Evolutionary conservation across 371 early-diverging fungal genomes (phyloP), one percentile per base, ranked within the genome.

Genomic region (Blyttiomyces sp.): DNA sequence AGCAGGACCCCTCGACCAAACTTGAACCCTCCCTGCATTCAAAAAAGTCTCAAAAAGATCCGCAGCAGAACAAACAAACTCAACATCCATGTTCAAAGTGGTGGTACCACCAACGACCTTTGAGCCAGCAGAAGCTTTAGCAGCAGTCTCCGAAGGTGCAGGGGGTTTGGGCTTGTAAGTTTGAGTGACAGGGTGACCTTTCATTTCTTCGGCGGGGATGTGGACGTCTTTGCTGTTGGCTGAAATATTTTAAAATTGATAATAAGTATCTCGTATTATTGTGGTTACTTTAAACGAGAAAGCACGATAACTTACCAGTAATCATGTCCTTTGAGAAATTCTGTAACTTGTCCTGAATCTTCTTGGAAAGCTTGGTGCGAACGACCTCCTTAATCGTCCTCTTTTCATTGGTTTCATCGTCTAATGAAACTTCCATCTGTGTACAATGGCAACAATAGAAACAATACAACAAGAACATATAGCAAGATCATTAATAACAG

Each of bases 151-250:
- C 30, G 71, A 2, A 27, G 44, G 21, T 64, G 64, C 68, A 0
- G 72, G 66, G 27, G 75, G 71, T 52, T 70, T 73, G 39, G 77
- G 76, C 34, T 66, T 67, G 60, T 77, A 71, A 5, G 53, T 39
- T 27, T 68, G 39, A 21, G 58, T 45, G 5, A 66, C 64, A 17
- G 81, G 81, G 62, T 80, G 81, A 21, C 76, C 77, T 19, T 57
- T 73, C 81, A 80, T 78, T 26, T 76, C 66, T n/a, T 74, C 67
- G 23, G 66, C 66, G 32, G 71, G 84, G 59, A 95, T 93, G 71
- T 90, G 89, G 28, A 96, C 94, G 76, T 94, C 97, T 60, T 89
- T 84, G 43, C 86, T 80, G 73, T 96, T 90, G 46, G 80, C 73
- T 71, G 52, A 36, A 35, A 19, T 3, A 43, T 26, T 2, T n/a